phyloP scores from a whole-genome alignment of 106 monocot species.

The Agapanthus africanus region DNA sequence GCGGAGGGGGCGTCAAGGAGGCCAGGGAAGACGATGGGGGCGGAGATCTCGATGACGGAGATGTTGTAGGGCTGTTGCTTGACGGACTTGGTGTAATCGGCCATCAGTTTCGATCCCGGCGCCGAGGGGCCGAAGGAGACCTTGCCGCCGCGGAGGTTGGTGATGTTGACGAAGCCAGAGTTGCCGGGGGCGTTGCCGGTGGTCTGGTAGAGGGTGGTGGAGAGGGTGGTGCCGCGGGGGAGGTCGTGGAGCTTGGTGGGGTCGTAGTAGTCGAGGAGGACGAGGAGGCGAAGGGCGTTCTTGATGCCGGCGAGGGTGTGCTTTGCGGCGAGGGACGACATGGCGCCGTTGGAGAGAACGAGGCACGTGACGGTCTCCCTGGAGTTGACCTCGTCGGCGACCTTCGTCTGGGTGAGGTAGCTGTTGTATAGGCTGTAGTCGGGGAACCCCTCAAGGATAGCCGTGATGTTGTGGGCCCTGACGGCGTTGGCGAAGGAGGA shows the following conservation, averaged over 20 bases:
- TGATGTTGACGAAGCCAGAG: slow-evolving; percentile 81
- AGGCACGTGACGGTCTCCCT: slow-evolving; percentile 71
- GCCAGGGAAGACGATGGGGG: slow-evolving; percentile 75
- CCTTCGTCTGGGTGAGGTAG: slow-evolving; percentile 69
- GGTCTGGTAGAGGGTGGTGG: slow-evolving; percentile 76
- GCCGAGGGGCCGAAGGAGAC: slow-evolving; percentile 62
- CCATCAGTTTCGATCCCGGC: slow-evolving; percentile 49
- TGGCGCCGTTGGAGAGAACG: slow-evolving; percentile 59
- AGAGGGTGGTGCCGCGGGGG: slow-evolving; percentile 45
- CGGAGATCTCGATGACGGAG: slow-evolving; percentile 77
- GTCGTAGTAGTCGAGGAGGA: slow-evolving; percentile 89
- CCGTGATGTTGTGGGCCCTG: slow-evolving; percentile 72
- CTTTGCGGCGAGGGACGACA: slow-evolving; percentile 59
- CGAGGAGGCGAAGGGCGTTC: slow-evolving; percentile 82
- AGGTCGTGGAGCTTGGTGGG: slow-evolving; percentile 68
- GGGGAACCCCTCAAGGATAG: slow-evolving; percentile 52
- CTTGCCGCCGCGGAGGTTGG: slow-evolving; percentile 55
- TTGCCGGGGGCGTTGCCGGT: slow-evolving; percentile 62
- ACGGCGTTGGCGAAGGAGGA: not conserved
- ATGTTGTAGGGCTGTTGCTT: slow-evolving; percentile 70
- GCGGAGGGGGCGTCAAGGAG: slow-evolving; percentile 58
- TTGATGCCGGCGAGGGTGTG: slow-evolving; percentile 75
- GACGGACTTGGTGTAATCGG: slow-evolving; percentile 58
- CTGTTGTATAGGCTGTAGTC: slow-evolving; percentile 78
- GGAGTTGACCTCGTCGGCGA: slow-evolving; percentile 96